Base-by-base conservation (phyloP, 129 eudicot species). In the Flaveria ramosissima region DNA sequence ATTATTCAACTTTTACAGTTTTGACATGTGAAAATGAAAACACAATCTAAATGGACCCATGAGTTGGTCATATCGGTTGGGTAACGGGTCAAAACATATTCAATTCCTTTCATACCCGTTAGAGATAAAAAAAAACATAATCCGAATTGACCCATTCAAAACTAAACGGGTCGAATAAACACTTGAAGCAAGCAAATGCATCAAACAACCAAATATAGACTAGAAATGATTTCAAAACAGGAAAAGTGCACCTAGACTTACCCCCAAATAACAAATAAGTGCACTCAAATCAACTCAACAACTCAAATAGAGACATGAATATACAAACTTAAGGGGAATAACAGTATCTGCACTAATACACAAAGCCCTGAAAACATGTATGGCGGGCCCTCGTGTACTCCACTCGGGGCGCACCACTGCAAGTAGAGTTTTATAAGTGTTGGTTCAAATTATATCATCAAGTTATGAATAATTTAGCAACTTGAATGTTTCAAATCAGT, bases 341-440 rank as follows among this genome's bases (percentile, higher is more conserved):
- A 86, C 77, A 86, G 86, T 83, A 26, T 16, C 7, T 52, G 88
- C 88, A 89, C 90, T 89, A 83, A 78, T 24, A 83, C 51, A 51
- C 74, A 77, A 79, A 70, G 62, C 68, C 81, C 64, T 20, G 14
- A 73, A 74, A 66, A 80, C 69, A 72, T 46, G 71, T 66, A 77
- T 84, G 86, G 88, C 46, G 85, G 90, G 82, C 47, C 90, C 90
- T 57, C 26, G 74, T 70, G 79, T 65, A 46, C 73, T 50, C 86
- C 88, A 86, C 86, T 78, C 26, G 21, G 84, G 90, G 82, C 36
- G 86, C 88, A 84, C 60, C 78, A 84, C 32, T 81, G 80, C 82
- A 81, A 84, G 81, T 77, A 81, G 78, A 69, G 66, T 72, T 23
- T 61, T 50, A 46, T 47, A 76, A 80, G 46, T 73, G 72, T 66